Evolutionary conservation across 345 rosid species (phyloP).

Genomic region (Eucalyptus leucophloia): DNA sequence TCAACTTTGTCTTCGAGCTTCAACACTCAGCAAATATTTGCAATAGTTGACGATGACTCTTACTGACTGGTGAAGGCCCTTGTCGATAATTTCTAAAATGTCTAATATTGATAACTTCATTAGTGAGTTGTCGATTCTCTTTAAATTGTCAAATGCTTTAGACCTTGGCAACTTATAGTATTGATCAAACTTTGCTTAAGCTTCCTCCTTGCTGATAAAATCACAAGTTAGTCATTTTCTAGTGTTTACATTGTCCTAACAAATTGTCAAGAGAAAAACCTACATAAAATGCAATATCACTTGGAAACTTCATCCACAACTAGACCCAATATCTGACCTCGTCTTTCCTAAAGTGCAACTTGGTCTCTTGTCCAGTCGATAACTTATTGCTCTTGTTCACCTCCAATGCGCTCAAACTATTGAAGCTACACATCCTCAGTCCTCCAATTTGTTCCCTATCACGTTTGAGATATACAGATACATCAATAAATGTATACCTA

Average conservation of each 20-base stretch:
- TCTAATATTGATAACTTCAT: too few species aligned
- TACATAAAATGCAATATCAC: background rate
- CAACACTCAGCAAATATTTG: background rate
- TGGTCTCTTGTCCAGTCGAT: background rate
- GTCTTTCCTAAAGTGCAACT: conserved; percentile 3
- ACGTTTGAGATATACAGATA: background rate
- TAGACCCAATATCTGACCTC: background rate
- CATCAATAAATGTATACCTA: background rate
- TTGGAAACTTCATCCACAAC: background rate
- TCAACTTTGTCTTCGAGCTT: background rate
- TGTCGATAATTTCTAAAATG: too few species aligned
- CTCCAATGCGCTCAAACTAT: background rate
- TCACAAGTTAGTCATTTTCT: too few species aligned
- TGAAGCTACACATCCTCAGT: background rate
- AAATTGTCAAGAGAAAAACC: background rate
- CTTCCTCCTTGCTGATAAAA: too few species aligned
- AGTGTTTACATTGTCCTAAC: background rate
- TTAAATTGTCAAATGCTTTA: too few species aligned
- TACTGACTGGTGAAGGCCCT: too few species aligned
- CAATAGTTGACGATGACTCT: too few species aligned
- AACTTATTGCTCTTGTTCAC: background rate
- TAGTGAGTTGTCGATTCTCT: too few species aligned
- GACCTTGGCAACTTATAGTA: too few species aligned
- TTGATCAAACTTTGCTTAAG: too few species aligned
- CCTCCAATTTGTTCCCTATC: background rate